Percentiles rank a stretch among this genome's conserved stretches.
Conservation (phyloP, 108 stramenopile genomes). For the Cyclotella cryptica region DNA sequence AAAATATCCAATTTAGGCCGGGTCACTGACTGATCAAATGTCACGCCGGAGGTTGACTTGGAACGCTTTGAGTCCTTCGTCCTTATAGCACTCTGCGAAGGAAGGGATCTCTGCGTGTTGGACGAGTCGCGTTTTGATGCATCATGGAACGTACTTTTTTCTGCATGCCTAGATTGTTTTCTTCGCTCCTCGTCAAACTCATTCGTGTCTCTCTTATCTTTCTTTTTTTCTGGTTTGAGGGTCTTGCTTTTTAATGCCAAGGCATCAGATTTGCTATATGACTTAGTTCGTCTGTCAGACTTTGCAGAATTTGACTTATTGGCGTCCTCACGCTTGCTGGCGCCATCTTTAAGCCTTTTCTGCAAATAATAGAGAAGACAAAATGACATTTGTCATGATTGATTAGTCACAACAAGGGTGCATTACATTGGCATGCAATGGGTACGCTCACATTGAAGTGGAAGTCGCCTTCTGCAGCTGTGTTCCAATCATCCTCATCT, state of each 20-base stretch:
- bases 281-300: constrained; percentile 24
- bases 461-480: constrained; percentile 13
- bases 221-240: not conserved
- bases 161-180: constrained; percentile 18
- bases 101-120: constrained; percentile 26
- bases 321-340: constrained; percentile 17
- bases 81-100: constrained; percentile 41
- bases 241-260: constrained; percentile 12
- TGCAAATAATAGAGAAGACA: not conserved
- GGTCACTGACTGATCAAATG: constrained; percentile 40
- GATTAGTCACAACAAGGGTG: not conserved
- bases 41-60: constrained; percentile 30
- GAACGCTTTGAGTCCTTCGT: constrained; percentile 37
- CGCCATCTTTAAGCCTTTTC: constrained; percentile 18
- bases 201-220: constrained; percentile 1
- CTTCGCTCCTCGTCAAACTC: not conserved
- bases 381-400: not conserved
- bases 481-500: constrained; percentile 10
- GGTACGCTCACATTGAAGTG: constrained; percentile 9
- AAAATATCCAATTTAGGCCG: constrained; percentile 49
- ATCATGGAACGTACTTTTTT: not conserved
- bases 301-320: constrained; percentile 12
- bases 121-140: constrained; percentile 16
- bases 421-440: not conserved
- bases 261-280: constrained; percentile 18